Evolutionary conservation across 768 basidiomycete species (phyloP).

Genomic region (Tricholoma bakamatsutake): DNA sequence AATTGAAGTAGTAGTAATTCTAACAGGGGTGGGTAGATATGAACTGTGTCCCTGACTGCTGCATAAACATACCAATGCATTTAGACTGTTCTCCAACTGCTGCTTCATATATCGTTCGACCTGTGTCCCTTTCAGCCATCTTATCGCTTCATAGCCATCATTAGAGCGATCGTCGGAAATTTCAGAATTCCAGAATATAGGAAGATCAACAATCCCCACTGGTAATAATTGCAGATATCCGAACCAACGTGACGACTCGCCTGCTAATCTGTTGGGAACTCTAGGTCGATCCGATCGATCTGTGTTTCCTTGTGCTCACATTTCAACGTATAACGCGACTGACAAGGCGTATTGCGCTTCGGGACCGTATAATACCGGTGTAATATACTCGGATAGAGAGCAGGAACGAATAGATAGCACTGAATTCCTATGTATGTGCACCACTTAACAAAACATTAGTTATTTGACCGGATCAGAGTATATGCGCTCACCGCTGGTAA

Average conservation of each 20-base stretch:
- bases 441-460: slow-evolving; percentile 37
- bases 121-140: slow-evolving; percentile 42
- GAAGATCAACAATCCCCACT: slow-evolving; percentile 43
- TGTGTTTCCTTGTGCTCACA: slow-evolving; percentile 37
- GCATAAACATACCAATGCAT: slow-evolving; percentile 10
- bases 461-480: not conserved
- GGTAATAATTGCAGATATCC: slow-evolving; percentile 66
- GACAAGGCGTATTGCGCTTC: slow-evolving; percentile 57
- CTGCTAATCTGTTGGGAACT: slow-evolving; percentile 35
- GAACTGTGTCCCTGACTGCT: not conserved
- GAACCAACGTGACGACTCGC: slow-evolving; percentile 49
- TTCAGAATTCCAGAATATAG: slow-evolving; percentile 49
- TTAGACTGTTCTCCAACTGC: slow-evolving; percentile 1
- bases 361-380: slow-evolving; percentile 45
- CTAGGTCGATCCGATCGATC: slow-evolving; percentile 4
- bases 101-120: slow-evolving; percentile 12
- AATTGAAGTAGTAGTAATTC: slow-evolving; percentile 28
- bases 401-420: slow-evolving; percentile 59
- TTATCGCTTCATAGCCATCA: slow-evolving; percentile 26
- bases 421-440: slow-evolving; percentile 54
- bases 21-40: not conserved
- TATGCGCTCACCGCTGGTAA: slow-evolving; percentile 31
- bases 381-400: slow-evolving; percentile 38
- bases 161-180: slow-evolving; percentile 2
- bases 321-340: slow-evolving; percentile 58